Conservation (phyloP, 768 basidiomycete species). For the Rhodotorula graminis region DNA sequence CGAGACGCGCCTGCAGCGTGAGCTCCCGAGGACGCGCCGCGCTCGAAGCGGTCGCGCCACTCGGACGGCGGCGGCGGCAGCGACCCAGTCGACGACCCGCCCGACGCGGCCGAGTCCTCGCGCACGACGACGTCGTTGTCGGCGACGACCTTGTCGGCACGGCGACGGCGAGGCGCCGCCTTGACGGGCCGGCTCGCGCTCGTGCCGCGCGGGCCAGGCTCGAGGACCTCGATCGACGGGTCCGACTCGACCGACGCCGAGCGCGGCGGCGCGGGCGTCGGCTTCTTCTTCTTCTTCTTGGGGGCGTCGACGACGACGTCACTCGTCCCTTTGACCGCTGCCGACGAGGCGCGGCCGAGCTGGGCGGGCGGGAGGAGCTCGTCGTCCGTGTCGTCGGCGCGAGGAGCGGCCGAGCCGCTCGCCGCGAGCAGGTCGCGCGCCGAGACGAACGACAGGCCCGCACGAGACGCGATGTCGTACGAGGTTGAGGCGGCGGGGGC, state of each 20-base stretch:
- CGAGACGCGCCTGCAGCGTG: background rate
- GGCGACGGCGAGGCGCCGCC: too few relatives aligned
- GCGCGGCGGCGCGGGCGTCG: background rate
- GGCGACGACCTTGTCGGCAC: too few relatives aligned
- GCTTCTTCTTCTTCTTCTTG: background rate
- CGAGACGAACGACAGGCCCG: conserved; percentile 2
- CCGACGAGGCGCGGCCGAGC: background rate
- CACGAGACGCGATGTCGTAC: background rate
- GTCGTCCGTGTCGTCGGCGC: background rate
- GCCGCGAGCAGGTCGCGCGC: conserved; percentile 11
- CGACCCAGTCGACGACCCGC: background rate
- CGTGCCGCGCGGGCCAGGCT: background rate
- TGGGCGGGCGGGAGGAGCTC: background rate
- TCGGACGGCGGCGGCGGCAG: background rate
- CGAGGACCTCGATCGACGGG: background rate
- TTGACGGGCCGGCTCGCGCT: background rate
- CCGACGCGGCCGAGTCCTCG: background rate
- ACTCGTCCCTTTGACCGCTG: background rate
- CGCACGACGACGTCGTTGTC: background rate
- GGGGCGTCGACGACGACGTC: background rate
- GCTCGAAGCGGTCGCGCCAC: conserved; percentile 1
- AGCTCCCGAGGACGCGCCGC: background rate
- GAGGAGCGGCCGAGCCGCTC: background rate
- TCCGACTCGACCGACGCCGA: background rate
- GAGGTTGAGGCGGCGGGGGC: background rate